Percentiles rank a stretch among this genome's conserved stretches.
Conservation (phyloP, 441 rosid genomes). For the Cnidoscolus chayamansa region DNA sequence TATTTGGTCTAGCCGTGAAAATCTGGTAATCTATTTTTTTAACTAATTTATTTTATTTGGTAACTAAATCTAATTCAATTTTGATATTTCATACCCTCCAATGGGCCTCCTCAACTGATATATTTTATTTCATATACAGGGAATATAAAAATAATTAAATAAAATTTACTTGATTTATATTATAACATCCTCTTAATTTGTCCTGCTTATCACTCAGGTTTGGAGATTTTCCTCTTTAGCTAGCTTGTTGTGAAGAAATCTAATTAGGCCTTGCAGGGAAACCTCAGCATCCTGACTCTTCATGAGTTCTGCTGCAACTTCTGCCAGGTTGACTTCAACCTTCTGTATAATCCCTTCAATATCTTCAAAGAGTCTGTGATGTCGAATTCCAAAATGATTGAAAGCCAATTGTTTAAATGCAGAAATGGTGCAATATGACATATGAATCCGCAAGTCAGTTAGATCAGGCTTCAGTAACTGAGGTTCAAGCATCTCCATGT, state of each 20-base stretch:
- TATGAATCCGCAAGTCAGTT: conserved; percentile 31
- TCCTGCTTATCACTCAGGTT: too few relatives aligned
- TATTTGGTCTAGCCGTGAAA: too few relatives aligned
- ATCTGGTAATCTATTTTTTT: too few relatives aligned
- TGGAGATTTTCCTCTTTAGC: neutral
- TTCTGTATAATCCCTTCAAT: conserved; percentile 24
- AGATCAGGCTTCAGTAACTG: conserved; percentile 25
- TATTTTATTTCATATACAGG: too few relatives aligned
- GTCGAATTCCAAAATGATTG: conserved; percentile 20
- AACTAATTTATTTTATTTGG: too few relatives aligned
- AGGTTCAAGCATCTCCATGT: conserved; percentile 27
- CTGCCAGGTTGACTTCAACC: conserved; percentile 20
- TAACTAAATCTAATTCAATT: too few relatives aligned
- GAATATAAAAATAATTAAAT: too few relatives aligned
- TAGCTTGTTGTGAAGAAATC: conserved; percentile 19
- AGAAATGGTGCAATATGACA: conserved; percentile 25
- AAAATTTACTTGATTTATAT: too few relatives aligned
- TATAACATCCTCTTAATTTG: too few relatives aligned
- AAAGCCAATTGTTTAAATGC: conserved; percentile 26
- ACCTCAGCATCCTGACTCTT: conserved; percentile 26
- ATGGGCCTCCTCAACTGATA: too few relatives aligned
- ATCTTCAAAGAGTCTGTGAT: conserved; percentile 21
- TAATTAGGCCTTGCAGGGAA: conserved; percentile 20
- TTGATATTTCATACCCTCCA: too few relatives aligned
- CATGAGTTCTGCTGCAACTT: conserved; percentile 29